Conservation (phyloP, 805 yeast species). For the Candida boleticola region DNA sequence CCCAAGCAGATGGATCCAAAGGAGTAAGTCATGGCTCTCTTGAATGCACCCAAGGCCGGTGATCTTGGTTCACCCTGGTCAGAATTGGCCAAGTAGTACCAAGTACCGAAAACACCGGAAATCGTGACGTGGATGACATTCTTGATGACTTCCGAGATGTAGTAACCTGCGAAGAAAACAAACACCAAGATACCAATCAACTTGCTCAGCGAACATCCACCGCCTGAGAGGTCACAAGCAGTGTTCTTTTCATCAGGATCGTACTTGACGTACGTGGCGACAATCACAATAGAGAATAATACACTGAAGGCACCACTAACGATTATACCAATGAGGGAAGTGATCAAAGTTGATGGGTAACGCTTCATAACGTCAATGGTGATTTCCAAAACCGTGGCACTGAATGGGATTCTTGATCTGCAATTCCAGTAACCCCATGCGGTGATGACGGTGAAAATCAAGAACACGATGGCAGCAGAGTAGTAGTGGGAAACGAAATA, state of each 20-base stretch:
- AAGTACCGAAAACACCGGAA: conserved; percentile 83
- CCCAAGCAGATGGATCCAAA: conserved; percentile 92
- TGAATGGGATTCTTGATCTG: conserved; percentile 68
- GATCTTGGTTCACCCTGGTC: conserved; percentile 75
- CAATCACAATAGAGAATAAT: conserved; percentile 64
- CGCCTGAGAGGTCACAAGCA: conserved; percentile 56
- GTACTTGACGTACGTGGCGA: conserved; percentile 76
- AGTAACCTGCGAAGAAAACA: conserved; percentile 80
- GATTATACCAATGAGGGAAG: conserved; percentile 59
- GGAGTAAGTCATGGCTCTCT: conserved; percentile 77
- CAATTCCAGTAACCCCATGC: conserved; percentile 74
- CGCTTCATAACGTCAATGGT: conserved; percentile 75
- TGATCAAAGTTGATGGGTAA: conserved; percentile 66
- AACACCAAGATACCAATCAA: conserved; percentile 69
- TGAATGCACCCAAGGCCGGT: conserved; percentile 81
- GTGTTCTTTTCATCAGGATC: conserved; percentile 53
- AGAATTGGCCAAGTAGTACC: conserved; percentile 79
- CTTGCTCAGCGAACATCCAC: conserved; percentile 51
- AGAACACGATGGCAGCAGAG: conserved; percentile 76
- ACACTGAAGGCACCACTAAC: conserved; percentile 62
- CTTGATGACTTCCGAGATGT: conserved; percentile 77
- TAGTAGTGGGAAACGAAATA: conserved; percentile 67
- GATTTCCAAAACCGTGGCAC: conserved; percentile 65
- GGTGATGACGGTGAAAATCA: conserved; percentile 60
- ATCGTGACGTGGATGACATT: conserved; percentile 79